phyloP scores from a whole-genome alignment of 169 alveolate genomes.

The Plasmodium cynomolgi region DNA sequence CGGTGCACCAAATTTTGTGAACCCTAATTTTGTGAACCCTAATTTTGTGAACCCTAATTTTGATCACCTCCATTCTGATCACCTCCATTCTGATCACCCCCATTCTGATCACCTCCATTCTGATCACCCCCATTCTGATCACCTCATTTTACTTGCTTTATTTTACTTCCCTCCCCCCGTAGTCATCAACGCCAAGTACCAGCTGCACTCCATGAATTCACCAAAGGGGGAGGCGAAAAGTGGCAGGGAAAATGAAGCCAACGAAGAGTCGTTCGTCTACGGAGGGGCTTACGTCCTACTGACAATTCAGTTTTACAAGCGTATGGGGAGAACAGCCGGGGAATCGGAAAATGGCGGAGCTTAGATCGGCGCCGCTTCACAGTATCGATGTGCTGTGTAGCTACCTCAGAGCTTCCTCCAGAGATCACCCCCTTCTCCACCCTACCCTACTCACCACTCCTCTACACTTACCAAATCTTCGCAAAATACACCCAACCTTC shows the following conservation, averaged over 20 bases:
- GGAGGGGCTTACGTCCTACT: constrained; percentile 14
- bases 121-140: not conserved
- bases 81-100: not conserved
- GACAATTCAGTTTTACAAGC: constrained; percentile 61
- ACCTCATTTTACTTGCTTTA: not conserved
- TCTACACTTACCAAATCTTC: not conserved
- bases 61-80: not conserved
- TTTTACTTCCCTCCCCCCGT: not conserved
- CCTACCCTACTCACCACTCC: not conserved
- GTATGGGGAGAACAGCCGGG: not conserved
- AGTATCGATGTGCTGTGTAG: not conserved
- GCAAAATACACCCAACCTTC: not conserved
- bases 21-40: too few species aligned
- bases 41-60: too few species aligned
- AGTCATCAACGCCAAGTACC: constrained; percentile 36
- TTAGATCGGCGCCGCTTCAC: not conserved
- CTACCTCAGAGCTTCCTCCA: not conserved
- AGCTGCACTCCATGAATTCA: not conserved
- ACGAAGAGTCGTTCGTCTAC: not conserved
- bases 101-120: not conserved
- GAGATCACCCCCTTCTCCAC: not conserved
- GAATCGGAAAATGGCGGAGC: not conserved
- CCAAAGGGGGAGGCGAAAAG: constrained; percentile 25
- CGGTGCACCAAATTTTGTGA: too few species aligned
- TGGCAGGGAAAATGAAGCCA: not conserved